Evolutionary conservation across 441 rosid genomes (phyloP), one percentile per base, ranked within the genome.

Genomic region (Macaranga tanarius): DNA sequence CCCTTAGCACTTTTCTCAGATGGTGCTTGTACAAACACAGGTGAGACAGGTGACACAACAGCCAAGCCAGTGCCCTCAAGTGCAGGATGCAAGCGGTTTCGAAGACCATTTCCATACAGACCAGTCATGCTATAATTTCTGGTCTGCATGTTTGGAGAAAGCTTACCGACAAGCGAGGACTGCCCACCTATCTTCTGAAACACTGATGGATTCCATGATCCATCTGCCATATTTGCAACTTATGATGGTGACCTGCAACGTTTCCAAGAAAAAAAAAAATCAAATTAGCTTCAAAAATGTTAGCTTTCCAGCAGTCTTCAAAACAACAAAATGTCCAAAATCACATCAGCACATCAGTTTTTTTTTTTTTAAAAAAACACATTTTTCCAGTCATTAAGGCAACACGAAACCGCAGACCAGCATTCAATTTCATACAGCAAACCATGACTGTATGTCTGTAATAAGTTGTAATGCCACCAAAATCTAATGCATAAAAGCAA

Each of bases 21-120:
- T 31, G 99, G 97, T 19, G 99, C 92, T 75, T 83, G 88, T 57
- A 86, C 88, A 71, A 76, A 74, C 10, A 91, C 74, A 1, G 91
- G 83, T 20, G 87, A 83, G 16, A 26, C n/a, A 22, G 75, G 73
- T 0, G 83, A 75, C 57, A 28, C 22, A 34, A 77, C 58, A 44
- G 82, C 81, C 77, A 76, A 71, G 34, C 80, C 82, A 65, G 73
- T 64, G 48, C 65, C 82, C 48, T 74, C 86, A 26, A 61, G 63
- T 31, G 82, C 76, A 26, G 88, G 73, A 69, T 76, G 85, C 66
- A 87, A 47, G 26, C 74, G 74, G 81, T 78, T 80, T 34, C 71
- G 84, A 52, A 79, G 67, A 44, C 82, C 85, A 79, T 76, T 77
- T 45, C 66, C 73, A 74, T 74, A 78, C 20, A 76, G 73, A 62